Evolutionary conservation across 1,284 basidiomycete genomes (phyloP).

Genomic region (Puccinia hordei): DNA sequence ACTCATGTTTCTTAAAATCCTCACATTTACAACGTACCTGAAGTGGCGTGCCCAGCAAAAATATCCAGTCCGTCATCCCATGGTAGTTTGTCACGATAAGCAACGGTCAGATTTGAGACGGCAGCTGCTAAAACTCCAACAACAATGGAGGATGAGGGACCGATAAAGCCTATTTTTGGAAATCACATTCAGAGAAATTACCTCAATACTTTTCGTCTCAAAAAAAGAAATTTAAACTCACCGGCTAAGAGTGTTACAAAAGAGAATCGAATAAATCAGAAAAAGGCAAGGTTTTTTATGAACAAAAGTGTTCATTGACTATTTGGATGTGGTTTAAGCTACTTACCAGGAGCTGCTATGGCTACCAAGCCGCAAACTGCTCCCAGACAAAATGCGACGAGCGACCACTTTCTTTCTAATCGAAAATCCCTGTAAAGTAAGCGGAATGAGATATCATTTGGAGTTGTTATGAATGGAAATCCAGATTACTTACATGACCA

Average conservation of each 20-base stretch:
- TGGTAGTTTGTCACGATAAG: constrained; percentile 67
- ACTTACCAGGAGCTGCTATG: constrained; percentile 68
- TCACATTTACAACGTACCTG: constrained; percentile 8
- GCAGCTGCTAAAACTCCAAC: constrained; percentile 73
- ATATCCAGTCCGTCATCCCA: constrained; percentile 74
- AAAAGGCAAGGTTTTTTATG: neutral
- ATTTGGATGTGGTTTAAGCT: neutral
- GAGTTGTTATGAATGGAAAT: constrained; percentile 60
- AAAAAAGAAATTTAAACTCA: neutral
- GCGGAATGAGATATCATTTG: constrained; percentile 55
- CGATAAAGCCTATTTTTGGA: constrained; percentile 52
- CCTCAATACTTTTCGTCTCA: neutral
- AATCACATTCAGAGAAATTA: neutral
- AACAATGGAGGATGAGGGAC: constrained; percentile 70
- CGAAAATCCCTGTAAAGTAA: constrained; percentile 58
- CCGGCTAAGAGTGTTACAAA: constrained; percentile 23
- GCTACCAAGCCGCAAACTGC: constrained; percentile 85
- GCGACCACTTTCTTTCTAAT: constrained; percentile 64
- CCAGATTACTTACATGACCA: constrained; percentile 70
- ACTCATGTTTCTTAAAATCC: constrained; percentile 40
- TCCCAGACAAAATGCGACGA: constrained; percentile 84
- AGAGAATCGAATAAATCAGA: neutral
- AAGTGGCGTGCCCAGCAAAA: constrained; percentile 57
- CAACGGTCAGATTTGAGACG: constrained; percentile 82
- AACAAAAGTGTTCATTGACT: neutral